phyloP scores from a whole-genome alignment of 257 asterid species.

The Apocynum venetum region DNA sequence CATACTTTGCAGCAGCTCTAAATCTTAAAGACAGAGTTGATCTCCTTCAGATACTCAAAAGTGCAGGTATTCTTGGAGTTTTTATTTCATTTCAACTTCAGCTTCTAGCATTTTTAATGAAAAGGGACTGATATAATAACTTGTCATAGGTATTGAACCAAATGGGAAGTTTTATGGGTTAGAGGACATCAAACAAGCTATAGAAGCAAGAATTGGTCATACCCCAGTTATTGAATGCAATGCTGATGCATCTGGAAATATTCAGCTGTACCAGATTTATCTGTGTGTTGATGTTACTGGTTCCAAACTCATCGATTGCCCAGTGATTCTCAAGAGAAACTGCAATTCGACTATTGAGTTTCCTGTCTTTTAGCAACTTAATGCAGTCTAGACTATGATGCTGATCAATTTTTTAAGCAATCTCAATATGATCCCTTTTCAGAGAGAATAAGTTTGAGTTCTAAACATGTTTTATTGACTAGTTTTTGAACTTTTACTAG shows the following conservation, averaged over 20 bases:
- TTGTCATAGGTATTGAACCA: neutral
- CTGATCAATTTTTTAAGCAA: no score
- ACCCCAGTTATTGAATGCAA: constrained; percentile 30
- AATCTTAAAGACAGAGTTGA: no score
- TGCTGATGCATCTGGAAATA: constrained; percentile 20
- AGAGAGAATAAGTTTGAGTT: no score
- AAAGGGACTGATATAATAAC: no score
- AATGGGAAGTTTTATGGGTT: constrained; percentile 23
- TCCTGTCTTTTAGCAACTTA: constrained; percentile 1
- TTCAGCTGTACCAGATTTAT: constrained; percentile 26
- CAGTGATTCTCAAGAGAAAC: constrained; percentile 7
- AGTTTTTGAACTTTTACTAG: no score
- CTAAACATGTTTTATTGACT: no score
- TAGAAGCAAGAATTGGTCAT: constrained; percentile 21
- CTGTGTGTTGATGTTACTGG: constrained; percentile 28
- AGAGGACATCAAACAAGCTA: constrained; percentile 20
- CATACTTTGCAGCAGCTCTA: no score
- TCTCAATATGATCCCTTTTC: no score
- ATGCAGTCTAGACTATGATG: no score
- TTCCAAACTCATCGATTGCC: constrained; percentile 23
- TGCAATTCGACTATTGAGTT: constrained; percentile 18
- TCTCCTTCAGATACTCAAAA: constrained; percentile 26
- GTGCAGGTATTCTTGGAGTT: constrained; percentile 15
- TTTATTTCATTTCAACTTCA: no score
- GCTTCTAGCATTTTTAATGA: neutral